These are phyloP conservation scores for Amoeboradix gromovi DNA, from an alignment of 371 early-diverging fungal genomes.

Conservation along the genomic window DNA sequence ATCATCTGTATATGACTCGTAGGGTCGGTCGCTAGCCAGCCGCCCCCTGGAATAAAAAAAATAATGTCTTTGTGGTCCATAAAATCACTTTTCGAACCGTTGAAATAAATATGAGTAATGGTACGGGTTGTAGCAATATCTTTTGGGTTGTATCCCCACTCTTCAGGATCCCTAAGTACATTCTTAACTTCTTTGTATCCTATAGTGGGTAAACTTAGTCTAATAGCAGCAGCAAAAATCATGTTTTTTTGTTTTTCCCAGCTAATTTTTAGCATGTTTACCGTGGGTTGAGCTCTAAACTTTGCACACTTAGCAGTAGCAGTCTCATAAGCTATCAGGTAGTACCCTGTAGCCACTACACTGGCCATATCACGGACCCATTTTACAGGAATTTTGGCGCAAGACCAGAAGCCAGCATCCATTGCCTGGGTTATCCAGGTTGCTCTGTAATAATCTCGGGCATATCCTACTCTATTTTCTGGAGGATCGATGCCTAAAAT, in stretches of 20 bases:
- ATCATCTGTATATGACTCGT: conserved; percentile 15
- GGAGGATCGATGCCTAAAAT: not conserved
- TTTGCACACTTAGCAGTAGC: conserved; percentile 10
- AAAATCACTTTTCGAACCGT: not conserved
- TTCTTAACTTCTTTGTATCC: conserved; percentile 20
- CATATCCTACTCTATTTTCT: conserved; percentile 19
- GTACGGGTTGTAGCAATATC: conserved; percentile 32
- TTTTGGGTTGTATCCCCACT: conserved; percentile 43
- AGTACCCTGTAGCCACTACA: conserved; percentile 41
- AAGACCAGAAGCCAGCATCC: conserved; percentile 82
- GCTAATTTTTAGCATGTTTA: conserved; percentile 52
- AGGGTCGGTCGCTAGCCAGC: conserved; percentile 9
- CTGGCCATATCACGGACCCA: conserved; percentile 39
- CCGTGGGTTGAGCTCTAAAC: conserved; percentile 39
- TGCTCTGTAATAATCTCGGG: conserved; percentile 61
- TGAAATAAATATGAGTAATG: conserved; percentile 2
- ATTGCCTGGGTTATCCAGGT: conserved; percentile 64
- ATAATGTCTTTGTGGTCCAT: not conserved
- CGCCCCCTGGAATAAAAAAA: not conserved
- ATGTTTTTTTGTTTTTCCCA: conserved; percentile 65
- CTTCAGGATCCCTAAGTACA: conserved; percentile 16
- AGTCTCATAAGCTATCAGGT: conserved; percentile 62
- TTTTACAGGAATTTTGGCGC: conserved; percentile 43
- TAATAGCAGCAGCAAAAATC: conserved; percentile 18
- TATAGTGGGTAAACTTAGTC: conserved; percentile 19